These are phyloP conservation scores for Eragrostis nindensis DNA, from an alignment of 176 grass and related monocot genomes.

Conservation along the genomic window DNA sequence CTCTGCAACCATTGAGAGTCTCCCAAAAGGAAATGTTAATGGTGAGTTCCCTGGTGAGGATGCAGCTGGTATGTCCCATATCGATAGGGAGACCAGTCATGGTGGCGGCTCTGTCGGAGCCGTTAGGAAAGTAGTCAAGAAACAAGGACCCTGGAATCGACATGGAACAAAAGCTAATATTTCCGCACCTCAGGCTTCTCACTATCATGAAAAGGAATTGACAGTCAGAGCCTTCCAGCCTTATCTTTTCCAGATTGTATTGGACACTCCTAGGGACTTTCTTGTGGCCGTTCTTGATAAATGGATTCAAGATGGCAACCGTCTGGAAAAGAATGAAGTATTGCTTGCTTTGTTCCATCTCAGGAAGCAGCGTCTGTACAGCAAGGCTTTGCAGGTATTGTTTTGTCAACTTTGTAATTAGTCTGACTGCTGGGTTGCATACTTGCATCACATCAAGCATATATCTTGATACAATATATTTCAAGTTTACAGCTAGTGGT, in stretches of 20 bases:
- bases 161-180: not conserved
- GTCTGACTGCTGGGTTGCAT: not conserved
- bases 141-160: not conserved
- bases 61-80: not conserved
- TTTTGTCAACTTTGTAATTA: conserved; percentile 3
- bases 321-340: conserved; percentile 29
- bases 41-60: not conserved
- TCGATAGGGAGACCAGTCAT: not conserved
- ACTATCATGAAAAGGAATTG: not conserved
- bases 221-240: not conserved
- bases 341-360: conserved; percentile 32
- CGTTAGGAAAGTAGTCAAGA: not conserved
- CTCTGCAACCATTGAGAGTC: not conserved
- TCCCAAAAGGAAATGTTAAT: not conserved
- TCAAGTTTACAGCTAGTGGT: not conserved
- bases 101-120: not conserved
- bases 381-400: conserved; percentile 53
- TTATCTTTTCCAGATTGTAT: conserved; percentile 36
- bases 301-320: conserved; percentile 38
- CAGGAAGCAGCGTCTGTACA: conserved; percentile 41
- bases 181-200: not conserved
- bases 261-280: conserved; percentile 32
- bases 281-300: conserved; percentile 33
- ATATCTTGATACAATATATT: not conserved
- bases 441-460: not conserved